Conservation (phyloP, 768 basidiomycete genomes). For the Kwoniella sp. region DNA sequence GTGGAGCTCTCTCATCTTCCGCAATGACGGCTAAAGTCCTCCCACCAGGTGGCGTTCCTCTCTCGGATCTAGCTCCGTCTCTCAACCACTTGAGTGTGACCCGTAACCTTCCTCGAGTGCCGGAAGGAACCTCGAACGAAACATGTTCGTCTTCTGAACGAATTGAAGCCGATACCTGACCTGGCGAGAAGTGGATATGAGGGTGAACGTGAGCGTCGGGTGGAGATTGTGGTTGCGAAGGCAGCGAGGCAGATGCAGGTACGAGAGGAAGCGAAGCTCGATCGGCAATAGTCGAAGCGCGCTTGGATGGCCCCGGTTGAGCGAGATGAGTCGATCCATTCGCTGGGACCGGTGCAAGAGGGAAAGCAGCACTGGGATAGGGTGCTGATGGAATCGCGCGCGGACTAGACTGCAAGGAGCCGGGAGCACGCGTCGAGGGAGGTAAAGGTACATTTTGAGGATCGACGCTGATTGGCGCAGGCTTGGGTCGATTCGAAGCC, state of each 20-base stretch:
- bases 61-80: constrained; percentile 11
- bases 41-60: neutral
- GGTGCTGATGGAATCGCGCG: neutral
- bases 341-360: neutral
- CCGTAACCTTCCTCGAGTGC: constrained; percentile 18
- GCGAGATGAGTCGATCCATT: no score
- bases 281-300: neutral
- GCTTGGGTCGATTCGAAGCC: neutral
- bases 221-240: neutral
- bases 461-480: neutral
- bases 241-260: neutral
- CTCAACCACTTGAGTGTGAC: constrained; percentile 19
- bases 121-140: constrained; percentile 26
- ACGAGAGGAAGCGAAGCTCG: neutral
- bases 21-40: neutral
- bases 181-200: constrained; percentile 18
- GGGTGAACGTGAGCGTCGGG: neutral
- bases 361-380: no score
- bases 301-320: neutral
- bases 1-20: constrained; percentile 10
- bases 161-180: constrained; percentile 5
- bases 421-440: neutral
- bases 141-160: constrained; percentile 21
- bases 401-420: neutral
- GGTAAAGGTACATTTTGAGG: neutral